Conservation (phyloP, 306 rosid species). For the Oemleria cerasiformis region DNA sequence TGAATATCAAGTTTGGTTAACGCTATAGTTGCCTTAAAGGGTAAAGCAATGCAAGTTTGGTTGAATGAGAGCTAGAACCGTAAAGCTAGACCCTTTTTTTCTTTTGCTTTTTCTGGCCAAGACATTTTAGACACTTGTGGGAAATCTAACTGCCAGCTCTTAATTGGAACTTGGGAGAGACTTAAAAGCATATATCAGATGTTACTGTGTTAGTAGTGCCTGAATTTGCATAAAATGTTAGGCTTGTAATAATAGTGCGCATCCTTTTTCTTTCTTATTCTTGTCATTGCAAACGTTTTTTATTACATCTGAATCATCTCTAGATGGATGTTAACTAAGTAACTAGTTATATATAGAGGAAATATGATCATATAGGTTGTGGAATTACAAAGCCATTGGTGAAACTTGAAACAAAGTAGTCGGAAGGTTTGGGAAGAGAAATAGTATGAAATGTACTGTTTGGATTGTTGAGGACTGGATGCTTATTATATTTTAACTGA, state of each 20-base stretch:
- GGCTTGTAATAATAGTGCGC: not conserved
- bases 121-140: not conserved
- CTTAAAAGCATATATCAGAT: not conserved
- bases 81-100: not conserved
- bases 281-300: not conserved
- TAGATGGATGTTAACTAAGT: not conserved
- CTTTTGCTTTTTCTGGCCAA: not conserved
- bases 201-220: not conserved
- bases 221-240: not conserved
- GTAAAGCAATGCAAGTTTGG: not conserved
- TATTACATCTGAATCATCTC: not conserved
- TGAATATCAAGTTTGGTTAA: not conserved
- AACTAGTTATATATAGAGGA: not conserved
- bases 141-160: not conserved
- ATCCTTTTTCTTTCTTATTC: not conserved
- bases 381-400: conserved; percentile 3
- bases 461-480: not conserved
- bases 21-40: conserved; percentile 5
- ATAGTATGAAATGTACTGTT: not conserved
- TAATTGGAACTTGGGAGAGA: not conserved
- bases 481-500: not conserved
- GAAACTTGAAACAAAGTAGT: conserved; percentile 2
- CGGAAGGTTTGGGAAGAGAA: not conserved
- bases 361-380: not conserved
- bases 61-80: not conserved